Evolutionary conservation across 2,329 filamentous ascomycete genomes (phyloP), one percentile per base, ranked within the genome.

Genomic region (Fusarium sp.): DNA sequence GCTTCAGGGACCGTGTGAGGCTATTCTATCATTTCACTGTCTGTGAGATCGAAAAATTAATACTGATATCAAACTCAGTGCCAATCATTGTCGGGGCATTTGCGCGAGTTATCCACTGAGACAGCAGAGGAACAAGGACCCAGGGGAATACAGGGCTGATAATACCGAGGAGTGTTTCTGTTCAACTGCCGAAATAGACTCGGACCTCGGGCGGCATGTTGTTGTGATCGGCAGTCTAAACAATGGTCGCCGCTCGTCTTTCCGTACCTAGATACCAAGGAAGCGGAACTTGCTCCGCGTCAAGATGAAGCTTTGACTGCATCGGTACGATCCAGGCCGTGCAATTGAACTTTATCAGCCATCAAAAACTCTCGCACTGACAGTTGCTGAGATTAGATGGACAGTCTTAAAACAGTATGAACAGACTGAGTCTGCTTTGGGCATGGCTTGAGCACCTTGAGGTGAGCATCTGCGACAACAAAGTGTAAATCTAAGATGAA

Each of bases 151-250:
- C 16, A 38, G 9, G 34, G 34, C 34, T 38, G 34, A 38, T n/a
- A 38, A 38, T 32, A 48, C 29, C 34, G 22, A 38, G 34, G 34
- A 38, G 34, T 38, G 22, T 44, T 25, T 43, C 41, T 69, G 32
- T 45, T 29, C 45, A 67, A 70, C 48, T 70, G 40, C 67, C 67
- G 62, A 32, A 43, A 51, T 51, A 27, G 27, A 25, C n/a, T 57
- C 40, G 44, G 62, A 45, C 46, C 57, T 47, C 51, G 20, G 27
- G 32, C 57, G 67, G 67, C 51, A 70, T 43, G 43, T 54, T 55
- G 46, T 49, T 63, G n/a, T 54, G 54, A 67, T 70, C 67, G 51
- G 53, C 62, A 43, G 29, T 27, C 41, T 38, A 32, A 52, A 63
- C 29, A 34, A 27, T 57, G 24, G 27, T 52, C 70, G 29, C 13